Base-by-base conservation (phyloP, 345 rosid genomes). In the Cardamine occulta region DNA sequence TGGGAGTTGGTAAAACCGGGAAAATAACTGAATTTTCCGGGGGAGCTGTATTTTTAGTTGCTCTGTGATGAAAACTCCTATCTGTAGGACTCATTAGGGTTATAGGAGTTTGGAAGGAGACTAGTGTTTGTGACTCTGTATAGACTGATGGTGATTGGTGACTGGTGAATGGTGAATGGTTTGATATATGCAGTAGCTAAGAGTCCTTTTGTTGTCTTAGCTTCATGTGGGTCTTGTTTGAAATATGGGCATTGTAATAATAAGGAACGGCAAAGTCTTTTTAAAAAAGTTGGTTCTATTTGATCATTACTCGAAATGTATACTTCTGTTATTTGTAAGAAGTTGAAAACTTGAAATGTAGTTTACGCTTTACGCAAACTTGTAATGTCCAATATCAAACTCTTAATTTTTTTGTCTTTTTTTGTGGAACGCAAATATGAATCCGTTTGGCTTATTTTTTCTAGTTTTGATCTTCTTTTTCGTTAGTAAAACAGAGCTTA, bases 41-140 rank as follows among this genome's bases (percentile, higher is more conserved):
- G 79, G 85, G 88, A 84, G 88, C 85, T 81, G 75, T 86, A 74
- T 82, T 85, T 84, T 87, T 84, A 81, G 85, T 63, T 84, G 88
- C 88, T 82, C 89, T 82, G 77, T 54, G 82, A 67, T 74, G 89
- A 44, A 79, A 82, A 71, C 77, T 72, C 66, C 65, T 63, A 66
- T 26, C 2, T 39, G 68, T 75, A 61, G 76, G 70, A 63, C 49
- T 60, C 65, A 19, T 15, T 69, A 71, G 72, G 62, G 75, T 61
- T 52, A 51, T 68, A 76, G 74, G 70, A 53, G 72, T 64, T 77
- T 77, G 76, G 80, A 58, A 65, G 76, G 67, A 57, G 48, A 57
- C 28, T 64, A 57, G 76, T 70, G 75, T 71, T 64, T 65, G 76
- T 65, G 60, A 70, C 54, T 62, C 26, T 64, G 80, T 77, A 77